Conservation (phyloP, 805 yeast genomes). For the Myxozyma melibiosi region DNA sequence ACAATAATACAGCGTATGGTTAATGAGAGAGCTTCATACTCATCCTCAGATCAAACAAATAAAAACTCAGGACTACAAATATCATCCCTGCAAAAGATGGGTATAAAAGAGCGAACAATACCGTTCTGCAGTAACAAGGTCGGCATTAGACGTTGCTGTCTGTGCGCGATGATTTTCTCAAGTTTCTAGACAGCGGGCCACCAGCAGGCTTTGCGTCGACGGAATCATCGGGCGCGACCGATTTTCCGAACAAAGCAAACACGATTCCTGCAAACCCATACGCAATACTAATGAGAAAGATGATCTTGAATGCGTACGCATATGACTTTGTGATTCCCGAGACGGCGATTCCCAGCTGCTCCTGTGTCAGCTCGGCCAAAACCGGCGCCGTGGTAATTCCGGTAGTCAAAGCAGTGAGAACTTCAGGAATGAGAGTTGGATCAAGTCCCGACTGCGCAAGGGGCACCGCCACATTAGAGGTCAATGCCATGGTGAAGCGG, state of each 20-base stretch:
- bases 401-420: not conserved
- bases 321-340: not conserved
- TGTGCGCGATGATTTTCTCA: no score
- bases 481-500: not conserved
- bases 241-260: not conserved
- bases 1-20: no score
- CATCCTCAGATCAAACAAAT: no score
- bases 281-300: not conserved
- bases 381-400: not conserved
- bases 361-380: not conserved
- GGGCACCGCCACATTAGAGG: not conserved
- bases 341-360: not conserved
- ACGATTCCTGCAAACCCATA: not conserved
- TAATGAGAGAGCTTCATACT: no score
- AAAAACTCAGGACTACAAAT: no score
- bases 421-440: not conserved
- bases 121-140: no score
- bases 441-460: not conserved
- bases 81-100: no score
- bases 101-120: no score
- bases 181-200: not conserved
- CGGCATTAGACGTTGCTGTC: no score
- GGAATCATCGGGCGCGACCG: conserved; percentile 37
- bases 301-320: not conserved
- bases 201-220: conserved; percentile 25